A percentile compares a stretch with the other conserved stretches of the same genome.
These are phyloP conservation scores for Scedosporium boydii DNA, from an alignment of 2,329 filamentous ascomycete species.

Conservation along the genomic window DNA sequence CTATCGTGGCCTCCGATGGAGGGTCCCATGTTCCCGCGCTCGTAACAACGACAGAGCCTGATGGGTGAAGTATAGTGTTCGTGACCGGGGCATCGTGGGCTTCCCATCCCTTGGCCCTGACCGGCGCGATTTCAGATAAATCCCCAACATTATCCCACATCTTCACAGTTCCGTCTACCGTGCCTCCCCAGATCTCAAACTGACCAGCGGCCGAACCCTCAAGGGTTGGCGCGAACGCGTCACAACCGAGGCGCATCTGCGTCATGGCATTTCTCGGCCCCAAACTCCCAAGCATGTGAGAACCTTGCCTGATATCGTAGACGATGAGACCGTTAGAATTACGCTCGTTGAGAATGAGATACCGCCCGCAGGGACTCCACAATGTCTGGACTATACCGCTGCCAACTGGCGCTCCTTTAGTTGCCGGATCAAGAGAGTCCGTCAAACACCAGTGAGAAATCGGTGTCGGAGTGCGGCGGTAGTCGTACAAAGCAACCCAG, in stretches of 20 bases:
- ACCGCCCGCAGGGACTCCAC: constrained; percentile 56
- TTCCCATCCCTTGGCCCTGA: constrained; percentile 40
- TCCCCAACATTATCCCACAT: constrained; percentile 50
- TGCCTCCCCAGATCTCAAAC: constrained; percentile 56
- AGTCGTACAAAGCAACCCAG: constrained; percentile 53
- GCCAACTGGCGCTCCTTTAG: constrained; percentile 37
- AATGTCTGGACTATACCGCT: constrained; percentile 51
- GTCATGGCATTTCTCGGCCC: constrained; percentile 8
- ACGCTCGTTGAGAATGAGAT: constrained; percentile 53
- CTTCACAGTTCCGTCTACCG: constrained; percentile 40
- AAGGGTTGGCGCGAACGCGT: constrained; percentile 36
- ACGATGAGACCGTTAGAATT: constrained; percentile 45
- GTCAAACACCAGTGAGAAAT: constrained; percentile 52
- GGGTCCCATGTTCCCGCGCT: constrained; percentile 46
- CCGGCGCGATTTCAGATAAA: constrained; percentile 28
- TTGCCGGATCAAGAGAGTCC: constrained; percentile 35
- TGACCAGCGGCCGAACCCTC: constrained; percentile 22
- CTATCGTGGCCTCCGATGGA: constrained; percentile 10
- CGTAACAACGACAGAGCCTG: constrained; percentile 46
- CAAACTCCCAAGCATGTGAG: constrained; percentile 45
- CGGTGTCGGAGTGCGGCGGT: constrained; percentile 41
- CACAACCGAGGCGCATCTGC: constrained; percentile 41
- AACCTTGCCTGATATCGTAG: constrained; percentile 53
- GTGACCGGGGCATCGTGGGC: constrained; percentile 38
- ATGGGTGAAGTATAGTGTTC: constrained; percentile 39